Evolutionary conservation across 2,329 filamentous ascomycete species (phyloP).

Genomic region (Orbilia blumenaviensis): DNA sequence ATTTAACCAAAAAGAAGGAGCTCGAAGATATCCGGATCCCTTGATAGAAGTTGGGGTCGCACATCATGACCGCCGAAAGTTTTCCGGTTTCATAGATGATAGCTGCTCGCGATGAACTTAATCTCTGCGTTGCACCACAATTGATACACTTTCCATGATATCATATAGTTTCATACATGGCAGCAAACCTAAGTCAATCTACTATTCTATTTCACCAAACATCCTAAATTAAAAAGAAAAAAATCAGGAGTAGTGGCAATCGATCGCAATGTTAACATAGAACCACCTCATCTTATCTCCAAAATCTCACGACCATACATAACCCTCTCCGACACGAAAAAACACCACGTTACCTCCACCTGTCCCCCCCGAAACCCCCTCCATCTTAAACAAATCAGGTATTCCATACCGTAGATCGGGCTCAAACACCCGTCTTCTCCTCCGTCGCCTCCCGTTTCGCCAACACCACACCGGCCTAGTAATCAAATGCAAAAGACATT

Average conservation of each 20-base stretch:
- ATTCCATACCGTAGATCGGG: slow-evolving; percentile 13
- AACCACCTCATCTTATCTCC: neutral
- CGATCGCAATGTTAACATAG: no score
- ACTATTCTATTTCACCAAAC: no score
- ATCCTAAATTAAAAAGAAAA: no score
- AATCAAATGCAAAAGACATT: neutral
- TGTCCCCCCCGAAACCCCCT: neutral
- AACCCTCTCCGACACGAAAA: slow-evolving; percentile 15
- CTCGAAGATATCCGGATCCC: no score
- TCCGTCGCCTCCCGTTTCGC: no score
- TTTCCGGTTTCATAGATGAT: neutral
- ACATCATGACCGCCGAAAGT: neutral
- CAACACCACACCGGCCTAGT: neutral
- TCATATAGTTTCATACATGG: neutral
- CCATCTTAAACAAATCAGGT: neutral
- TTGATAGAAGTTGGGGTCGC: neutral
- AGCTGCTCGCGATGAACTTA: neutral
- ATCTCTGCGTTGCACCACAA: neutral
- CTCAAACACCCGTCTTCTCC: neutral
- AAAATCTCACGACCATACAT: neutral
- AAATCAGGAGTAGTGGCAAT: no score
- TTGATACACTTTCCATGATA: neutral
- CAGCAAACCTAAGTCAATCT: no score
- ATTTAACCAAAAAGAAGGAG: no score
- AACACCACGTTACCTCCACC: slow-evolving; percentile 36